These are phyloP conservation scores for Microbotryum intermedium DNA, from an alignment of 1,284 basidiomycete genomes.

Conservation along the genomic window DNA sequence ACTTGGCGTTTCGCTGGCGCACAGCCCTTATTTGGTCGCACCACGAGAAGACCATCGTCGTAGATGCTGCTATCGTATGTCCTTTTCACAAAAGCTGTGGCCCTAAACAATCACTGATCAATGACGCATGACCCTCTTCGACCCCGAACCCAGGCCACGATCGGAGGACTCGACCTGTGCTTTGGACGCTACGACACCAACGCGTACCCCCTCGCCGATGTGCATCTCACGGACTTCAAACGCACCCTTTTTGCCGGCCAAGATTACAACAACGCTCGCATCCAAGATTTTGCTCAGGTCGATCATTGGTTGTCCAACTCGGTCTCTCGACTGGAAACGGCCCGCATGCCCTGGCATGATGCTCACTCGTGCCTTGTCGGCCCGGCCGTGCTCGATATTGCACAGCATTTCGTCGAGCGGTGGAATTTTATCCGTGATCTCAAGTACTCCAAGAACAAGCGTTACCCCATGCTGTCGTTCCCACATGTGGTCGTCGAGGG, in stretches of 20 bases:
- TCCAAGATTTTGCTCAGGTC: constrained; percentile 67
- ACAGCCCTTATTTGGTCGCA: constrained; percentile 59
- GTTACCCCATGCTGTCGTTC: constrained; percentile 68
- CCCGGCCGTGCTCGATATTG: constrained; percentile 61
- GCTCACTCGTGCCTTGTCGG: constrained; percentile 64
- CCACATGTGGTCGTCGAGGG: constrained; percentile 55
- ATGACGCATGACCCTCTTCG: not conserved
- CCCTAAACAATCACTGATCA: no score
- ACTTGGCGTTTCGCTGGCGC: not conserved
- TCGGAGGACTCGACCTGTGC: constrained; percentile 45
- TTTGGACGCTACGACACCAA: constrained; percentile 92
- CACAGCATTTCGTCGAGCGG: constrained; percentile 81
- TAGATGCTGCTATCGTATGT: not conserved
- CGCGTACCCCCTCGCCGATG: constrained; percentile 64
- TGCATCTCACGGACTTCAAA: constrained; percentile 72
- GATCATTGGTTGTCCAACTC: constrained; percentile 51
- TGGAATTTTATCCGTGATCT: constrained; percentile 41
- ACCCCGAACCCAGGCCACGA: constrained; percentile 13
- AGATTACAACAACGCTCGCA: constrained; percentile 35
- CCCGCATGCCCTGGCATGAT: constrained; percentile 80
- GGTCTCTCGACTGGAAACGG: constrained; percentile 40
- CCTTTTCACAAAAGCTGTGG: not conserved
- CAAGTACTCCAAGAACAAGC: constrained; percentile 45
- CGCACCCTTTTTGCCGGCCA: constrained; percentile 84
- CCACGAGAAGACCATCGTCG: constrained; percentile 48